Base-by-base conservation (phyloP, 495 filamentous ascomycete species). In the Trypethelium eluteriae region DNA sequence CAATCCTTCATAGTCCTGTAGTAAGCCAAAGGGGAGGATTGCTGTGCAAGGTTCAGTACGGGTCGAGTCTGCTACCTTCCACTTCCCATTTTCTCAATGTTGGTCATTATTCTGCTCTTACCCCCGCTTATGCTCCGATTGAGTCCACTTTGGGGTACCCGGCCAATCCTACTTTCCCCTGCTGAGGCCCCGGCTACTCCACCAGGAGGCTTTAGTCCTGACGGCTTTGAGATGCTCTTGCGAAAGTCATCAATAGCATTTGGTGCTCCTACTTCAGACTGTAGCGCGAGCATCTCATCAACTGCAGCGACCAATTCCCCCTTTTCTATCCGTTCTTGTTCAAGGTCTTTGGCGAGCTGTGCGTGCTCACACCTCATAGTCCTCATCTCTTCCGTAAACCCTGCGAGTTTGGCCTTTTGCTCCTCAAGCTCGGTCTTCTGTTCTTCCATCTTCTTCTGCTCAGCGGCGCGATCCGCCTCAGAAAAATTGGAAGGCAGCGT, bases 221-320 rank as follows among this genome's bases (percentile, higher is more conserved):
- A 69, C 61, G 76, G 73, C 35, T 75, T 69, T 9, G 72, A 68
- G 5, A 77, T 72, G 41, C 74, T 75, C 65, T 75, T 74, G 25
- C 77, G 39, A 49, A 76, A 74, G 36, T 76, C 74, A 66, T 76
- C 75, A 36, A 77, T 72, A 2, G 65, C 71, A 25, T 64, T 67
- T 35, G 70, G 64, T 12, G 69, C 44, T 36, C 63, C 67, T 44
- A 38, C 35, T 9, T 72, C 71, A 16, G 67, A 44, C 46, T 83
- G 81, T 65, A 86, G 80, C 25, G 79, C 76, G 70, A 87, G 89
- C 87, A 98, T 84, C 76, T 97, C 92, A 72, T 98, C 94, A 1
- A 94, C 92, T 0, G 92, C 87, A 59, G 86, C 84, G n/a, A 98
- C 92, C 56, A 98, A 81, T 70, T 96, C 92, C 44, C 92, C 92